Evolutionary conservation across 2,329 filamentous ascomycete genomes (phyloP).

Genomic region (Neospermospora avenae): DNA sequence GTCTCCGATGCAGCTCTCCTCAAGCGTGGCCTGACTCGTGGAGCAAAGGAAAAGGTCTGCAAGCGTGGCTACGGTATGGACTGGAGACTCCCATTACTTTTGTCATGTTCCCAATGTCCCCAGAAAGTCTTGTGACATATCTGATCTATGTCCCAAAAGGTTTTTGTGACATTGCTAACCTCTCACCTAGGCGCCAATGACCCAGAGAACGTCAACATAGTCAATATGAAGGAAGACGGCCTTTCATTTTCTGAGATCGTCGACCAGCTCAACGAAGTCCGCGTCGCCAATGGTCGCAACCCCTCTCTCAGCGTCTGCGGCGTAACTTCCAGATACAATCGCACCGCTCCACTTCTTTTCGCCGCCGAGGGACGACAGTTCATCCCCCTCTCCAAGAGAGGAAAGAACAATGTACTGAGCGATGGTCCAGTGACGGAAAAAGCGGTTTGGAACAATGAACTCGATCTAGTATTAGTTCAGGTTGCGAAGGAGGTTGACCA

Average conservation of each 20-base stretch:
- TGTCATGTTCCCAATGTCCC: too few species aligned
- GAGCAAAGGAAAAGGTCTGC: conserved; percentile 16
- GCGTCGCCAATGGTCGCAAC: conserved; percentile 18
- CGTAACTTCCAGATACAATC: conserved; percentile 32
- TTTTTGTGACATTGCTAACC: too few species aligned
- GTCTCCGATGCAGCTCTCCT: conserved; percentile 26
- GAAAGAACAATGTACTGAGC: conserved; percentile 2
- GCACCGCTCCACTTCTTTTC: conserved; percentile 34
- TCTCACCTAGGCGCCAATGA: conserved; percentile 34
- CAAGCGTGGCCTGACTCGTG: conserved; percentile 28
- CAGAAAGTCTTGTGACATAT: too few species aligned
- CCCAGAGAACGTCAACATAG: conserved; percentile 34
- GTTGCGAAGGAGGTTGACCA: conserved; percentile 20
- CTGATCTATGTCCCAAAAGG: too few species aligned
- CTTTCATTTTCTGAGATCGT: conserved; percentile 27
- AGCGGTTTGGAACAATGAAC: conserved; percentile 20
- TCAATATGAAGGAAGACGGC: conserved; percentile 30
- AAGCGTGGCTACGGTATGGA: conserved; percentile 31
- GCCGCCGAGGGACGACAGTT: conserved; percentile 27
- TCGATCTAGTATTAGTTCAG: conserved; percentile 22
- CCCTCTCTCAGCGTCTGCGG: conserved; percentile 26
- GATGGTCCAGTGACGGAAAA: not conserved
- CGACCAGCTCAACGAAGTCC: conserved; percentile 23
- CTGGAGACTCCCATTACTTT: too few species aligned
- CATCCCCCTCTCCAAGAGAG: conserved; percentile 24